Conservation (phyloP, 2,329 filamentous ascomycete species). For the Arthrobotrys musiformis region DNA sequence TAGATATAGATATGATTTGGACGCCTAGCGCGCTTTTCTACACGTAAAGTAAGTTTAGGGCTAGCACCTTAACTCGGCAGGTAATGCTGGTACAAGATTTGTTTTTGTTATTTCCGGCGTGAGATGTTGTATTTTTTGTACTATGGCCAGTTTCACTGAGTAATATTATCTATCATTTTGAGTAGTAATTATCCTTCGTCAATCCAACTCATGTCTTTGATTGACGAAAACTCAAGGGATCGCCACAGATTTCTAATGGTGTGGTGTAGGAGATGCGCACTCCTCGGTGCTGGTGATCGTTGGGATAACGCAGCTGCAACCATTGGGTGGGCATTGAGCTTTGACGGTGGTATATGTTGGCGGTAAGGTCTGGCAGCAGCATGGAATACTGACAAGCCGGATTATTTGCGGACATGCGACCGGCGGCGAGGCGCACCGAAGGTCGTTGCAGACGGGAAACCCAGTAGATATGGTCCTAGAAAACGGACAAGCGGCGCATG, state of each 20-base stretch:
- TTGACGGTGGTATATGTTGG: slow-evolving; percentile 28
- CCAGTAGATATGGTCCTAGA: slow-evolving; percentile 36
- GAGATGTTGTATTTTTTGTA: too few relatives aligned
- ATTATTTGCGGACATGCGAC: slow-evolving; percentile 33
- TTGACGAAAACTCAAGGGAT: too few relatives aligned
- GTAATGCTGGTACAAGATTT: too few relatives aligned
- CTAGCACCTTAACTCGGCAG: too few relatives aligned
- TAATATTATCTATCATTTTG: too few relatives aligned
- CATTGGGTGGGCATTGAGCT: slow-evolving; percentile 41
- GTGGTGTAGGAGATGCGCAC: slow-evolving; percentile 10
- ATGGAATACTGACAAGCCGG: slow-evolving; percentile 23
- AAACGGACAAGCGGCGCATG: slow-evolving; percentile 30
- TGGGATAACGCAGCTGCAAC: slow-evolving; percentile 43
- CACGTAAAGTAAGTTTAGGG: too few relatives aligned
- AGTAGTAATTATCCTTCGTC: too few relatives aligned
- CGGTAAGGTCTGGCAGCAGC: slow-evolving; percentile 36
- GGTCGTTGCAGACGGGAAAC: slow-evolving; percentile 21
- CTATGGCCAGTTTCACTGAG: too few relatives aligned
- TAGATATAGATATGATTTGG: too few relatives aligned
- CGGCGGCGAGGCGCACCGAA: slow-evolving; percentile 15
- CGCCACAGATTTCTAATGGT: background rate
- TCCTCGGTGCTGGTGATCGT: slow-evolving; percentile 27
- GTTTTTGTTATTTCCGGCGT: too few relatives aligned
- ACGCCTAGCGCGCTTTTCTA: too few relatives aligned
- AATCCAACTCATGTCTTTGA: too few relatives aligned